Evolutionary conservation across 83 land plant species (phyloP).

Genomic region (Picea abies): DNA sequence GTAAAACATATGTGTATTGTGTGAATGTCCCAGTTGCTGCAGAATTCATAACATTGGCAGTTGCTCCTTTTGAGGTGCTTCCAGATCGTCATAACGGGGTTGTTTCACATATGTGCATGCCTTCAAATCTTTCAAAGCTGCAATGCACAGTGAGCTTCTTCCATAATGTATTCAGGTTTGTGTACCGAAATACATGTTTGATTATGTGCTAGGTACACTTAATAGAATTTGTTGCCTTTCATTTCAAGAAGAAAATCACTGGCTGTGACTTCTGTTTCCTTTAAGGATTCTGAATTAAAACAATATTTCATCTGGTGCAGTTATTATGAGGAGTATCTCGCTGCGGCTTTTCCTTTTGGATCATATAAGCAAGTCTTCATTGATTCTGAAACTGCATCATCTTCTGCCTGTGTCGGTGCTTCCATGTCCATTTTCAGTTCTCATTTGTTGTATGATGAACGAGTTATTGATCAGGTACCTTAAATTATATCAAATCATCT

Average conservation of each 20-base stretch:
- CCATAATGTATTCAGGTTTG: constrained; percentile 86
- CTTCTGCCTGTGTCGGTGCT: constrained; percentile 76
- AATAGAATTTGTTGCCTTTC: not conserved
- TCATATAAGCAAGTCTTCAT: constrained; percentile 95
- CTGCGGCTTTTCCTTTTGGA: constrained; percentile 89
- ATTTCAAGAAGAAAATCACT: not conserved
- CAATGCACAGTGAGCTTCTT: constrained; percentile 81
- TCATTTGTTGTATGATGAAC: constrained; percentile 86
- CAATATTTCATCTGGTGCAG: constrained; percentile 38
- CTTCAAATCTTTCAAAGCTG: constrained; percentile 50
- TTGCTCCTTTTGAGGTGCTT: constrained; percentile 83
- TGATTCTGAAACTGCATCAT: constrained; percentile 62
- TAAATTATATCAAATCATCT: not conserved
- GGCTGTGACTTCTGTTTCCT: not conserved
- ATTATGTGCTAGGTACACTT: not conserved
- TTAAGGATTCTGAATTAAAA: not conserved
- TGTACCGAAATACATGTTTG: not conserved
- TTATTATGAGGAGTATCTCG: constrained; percentile 85
- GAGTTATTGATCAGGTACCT: constrained; percentile 91
- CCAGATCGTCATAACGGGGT: constrained; percentile 68
- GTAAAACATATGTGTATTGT: constrained; percentile 87
- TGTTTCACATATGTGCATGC: constrained; percentile 80
- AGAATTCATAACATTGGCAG: constrained; percentile 74
- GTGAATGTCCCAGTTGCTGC: constrained; percentile 81
- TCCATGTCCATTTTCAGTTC: constrained; percentile 85